Conservation (phyloP, 2,329 filamentous ascomycete genomes). For the Ophiostoma himal-ulmi region DNA sequence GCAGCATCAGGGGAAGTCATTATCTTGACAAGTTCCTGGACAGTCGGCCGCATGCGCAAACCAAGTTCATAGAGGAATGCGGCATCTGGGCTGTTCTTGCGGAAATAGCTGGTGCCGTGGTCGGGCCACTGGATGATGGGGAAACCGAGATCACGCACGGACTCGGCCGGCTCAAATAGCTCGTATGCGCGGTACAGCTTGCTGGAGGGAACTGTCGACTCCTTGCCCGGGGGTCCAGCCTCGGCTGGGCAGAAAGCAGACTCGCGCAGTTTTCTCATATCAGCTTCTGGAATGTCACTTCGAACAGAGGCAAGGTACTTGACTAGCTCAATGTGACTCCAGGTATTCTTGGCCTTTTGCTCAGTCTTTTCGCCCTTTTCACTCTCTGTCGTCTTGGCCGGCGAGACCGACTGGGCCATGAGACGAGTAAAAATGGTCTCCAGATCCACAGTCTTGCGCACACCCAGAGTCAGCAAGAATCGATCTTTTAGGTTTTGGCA, state of each 20-base stretch:
- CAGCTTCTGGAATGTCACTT: constrained; percentile 77
- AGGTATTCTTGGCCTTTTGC: constrained; percentile 45
- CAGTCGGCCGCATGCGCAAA: constrained; percentile 63
- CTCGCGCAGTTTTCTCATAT: constrained; percentile 70
- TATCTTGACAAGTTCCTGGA: constrained; percentile 68
- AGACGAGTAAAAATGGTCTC: constrained; percentile 88
- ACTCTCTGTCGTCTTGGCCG: background rate
- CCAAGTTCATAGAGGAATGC: constrained; percentile 69
- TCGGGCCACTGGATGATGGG: constrained; percentile 80
- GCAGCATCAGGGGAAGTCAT: constrained; percentile 58
- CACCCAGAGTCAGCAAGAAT: constrained; percentile 73
- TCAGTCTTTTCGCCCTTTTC: constrained; percentile 14
- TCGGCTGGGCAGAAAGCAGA: constrained; percentile 81
- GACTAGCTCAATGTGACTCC: constrained; percentile 92
- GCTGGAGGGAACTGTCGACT: constrained; percentile 46
- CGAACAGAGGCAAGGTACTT: constrained; percentile 88
- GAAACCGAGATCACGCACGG: constrained; percentile 62
- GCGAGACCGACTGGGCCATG: constrained; percentile 45
- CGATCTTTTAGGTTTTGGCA: constrained; percentile 84
- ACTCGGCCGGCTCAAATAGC: constrained; percentile 71
- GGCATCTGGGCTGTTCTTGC: constrained; percentile 65
- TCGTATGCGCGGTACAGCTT: constrained; percentile 67
- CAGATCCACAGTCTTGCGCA: constrained; percentile 91
- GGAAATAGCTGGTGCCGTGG: constrained; percentile 54
- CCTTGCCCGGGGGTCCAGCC: constrained; percentile 49